Conservation (phyloP, 495 filamentous ascomycete genomes). For the Talaromyces thailandensis region DNA sequence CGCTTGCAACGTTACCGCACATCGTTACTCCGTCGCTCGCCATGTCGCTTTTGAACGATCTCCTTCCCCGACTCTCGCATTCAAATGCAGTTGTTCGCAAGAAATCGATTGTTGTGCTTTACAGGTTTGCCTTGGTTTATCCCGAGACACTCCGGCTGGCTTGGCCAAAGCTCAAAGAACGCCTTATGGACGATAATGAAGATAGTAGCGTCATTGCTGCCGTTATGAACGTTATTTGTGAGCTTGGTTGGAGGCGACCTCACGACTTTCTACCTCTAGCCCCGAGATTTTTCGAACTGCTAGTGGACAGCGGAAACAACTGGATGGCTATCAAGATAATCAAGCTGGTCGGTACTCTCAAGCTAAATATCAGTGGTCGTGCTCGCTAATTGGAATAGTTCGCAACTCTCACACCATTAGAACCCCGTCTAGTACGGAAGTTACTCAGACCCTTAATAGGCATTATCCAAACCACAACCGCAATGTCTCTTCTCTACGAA, state of each 20-base stretch:
- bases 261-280: conserved; percentile 90
- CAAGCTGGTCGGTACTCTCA: conserved; percentile 62
- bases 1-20: conserved; percentile 80
- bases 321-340: conserved; percentile 99
- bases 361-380: background rate
- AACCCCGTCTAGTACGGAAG: conserved; percentile 85
- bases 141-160: conserved; percentile 85
- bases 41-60: conserved; percentile 75
- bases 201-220: conserved; percentile 92
- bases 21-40: conserved; percentile 86
- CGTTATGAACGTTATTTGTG: conserved; percentile 93
- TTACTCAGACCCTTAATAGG: conserved; percentile 89
- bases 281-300: conserved; percentile 80
- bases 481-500: conserved; percentile 95
- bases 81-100: conserved; percentile 77
- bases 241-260: conserved; percentile 87
- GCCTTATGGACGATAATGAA: conserved; percentile 81
- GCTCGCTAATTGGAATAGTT: conserved; percentile 50
- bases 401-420: conserved; percentile 85
- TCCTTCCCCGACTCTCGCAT: conserved; percentile 79
- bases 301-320: conserved; percentile 92
- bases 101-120: conserved; percentile 90
- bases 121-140: conserved; percentile 85
- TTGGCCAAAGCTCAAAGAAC: conserved; percentile 95
- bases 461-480: conserved; percentile 86